These are phyloP conservation scores for Fistulinella prunicolor DNA, from an alignment of 768 basidiomycete genomes.

Conservation along the genomic window DNA sequence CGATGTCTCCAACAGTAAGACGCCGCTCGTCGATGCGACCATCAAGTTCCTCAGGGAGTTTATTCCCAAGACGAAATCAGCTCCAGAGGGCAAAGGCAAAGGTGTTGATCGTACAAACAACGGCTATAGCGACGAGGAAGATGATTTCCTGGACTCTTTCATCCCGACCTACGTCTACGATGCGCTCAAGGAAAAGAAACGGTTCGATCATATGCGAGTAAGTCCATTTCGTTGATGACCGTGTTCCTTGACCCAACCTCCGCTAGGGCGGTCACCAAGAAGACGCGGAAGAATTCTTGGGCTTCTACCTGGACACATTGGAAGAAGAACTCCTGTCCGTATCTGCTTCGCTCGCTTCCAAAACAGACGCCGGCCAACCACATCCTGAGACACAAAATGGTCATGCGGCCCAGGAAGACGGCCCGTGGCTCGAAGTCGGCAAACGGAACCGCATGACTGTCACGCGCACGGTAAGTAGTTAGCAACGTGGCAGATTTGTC, in stretches of 20 bases:
- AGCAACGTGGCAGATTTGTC: not conserved
- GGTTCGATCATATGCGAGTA: constrained; percentile 91
- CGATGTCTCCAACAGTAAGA: constrained; percentile 30
- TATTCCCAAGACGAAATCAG: constrained; percentile 23
- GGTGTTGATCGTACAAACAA: constrained; percentile 33
- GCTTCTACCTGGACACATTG: constrained; percentile 91
- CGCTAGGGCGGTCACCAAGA: constrained; percentile 87
- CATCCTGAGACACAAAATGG: constrained; percentile 9
- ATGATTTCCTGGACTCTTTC: constrained; percentile 62
- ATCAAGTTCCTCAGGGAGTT: constrained; percentile 81
- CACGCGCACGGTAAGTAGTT: constrained; percentile 67
- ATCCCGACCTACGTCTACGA: constrained; percentile 86
- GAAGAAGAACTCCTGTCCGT: constrained; percentile 86
- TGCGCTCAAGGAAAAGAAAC: constrained; percentile 89
- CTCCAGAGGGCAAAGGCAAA: constrained; percentile 38
- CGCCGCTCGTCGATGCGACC: constrained; percentile 66
- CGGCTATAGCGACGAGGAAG: constrained; percentile 42
- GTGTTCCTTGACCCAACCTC: constrained; percentile 2
- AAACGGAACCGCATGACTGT: constrained; percentile 77
- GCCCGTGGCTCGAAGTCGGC: constrained; percentile 93
- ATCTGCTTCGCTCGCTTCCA: constrained; percentile 48
- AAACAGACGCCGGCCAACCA: constrained; percentile 27
- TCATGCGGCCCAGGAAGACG: constrained; percentile 42
- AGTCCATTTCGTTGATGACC: constrained; percentile 28
- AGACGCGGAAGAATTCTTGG: constrained; percentile 98